Base-by-base conservation (phyloP, 768 basidiomycete species). In the Lyophyllum shimeji region DNA sequence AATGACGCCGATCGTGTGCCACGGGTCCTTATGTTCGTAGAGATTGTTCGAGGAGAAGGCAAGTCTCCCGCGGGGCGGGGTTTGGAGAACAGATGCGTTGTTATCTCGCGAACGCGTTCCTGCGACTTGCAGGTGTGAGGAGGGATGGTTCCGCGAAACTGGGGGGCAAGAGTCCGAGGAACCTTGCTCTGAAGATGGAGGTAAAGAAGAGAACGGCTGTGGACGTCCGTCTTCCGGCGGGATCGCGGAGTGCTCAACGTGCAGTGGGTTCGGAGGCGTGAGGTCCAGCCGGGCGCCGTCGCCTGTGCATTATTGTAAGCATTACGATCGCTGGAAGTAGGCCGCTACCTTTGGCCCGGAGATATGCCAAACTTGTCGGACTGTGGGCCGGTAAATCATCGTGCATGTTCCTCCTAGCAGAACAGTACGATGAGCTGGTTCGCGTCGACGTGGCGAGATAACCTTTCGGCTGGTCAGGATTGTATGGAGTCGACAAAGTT, bases 11-110 rank as follows among this genome's bases (percentile, higher is more conserved):
- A 79, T 70, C 5, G 74, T 70, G 29, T 63, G 67, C 79, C 79
- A 81, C 0, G 79, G 79, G 59, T 80, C 74, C 31, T 66, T 59
- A 50, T 76, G 72, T 33, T 76, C 71, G 52, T 75, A 80, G 2
- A 81, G 59, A 44, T 63, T 61, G 24, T 64, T 31, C 18, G 45
- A 51, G 23, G 55, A 13, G 31, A 56, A 59, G 23, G n/a, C n/a
- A 29, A 40, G 49, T 31, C 7, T 52, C 45, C 33, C 55, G 34
- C 33, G 37, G 18, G 50, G 50, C 48, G 56, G 43, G 1, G 7
- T 55, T 25, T 24, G 39, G 39, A 23, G 34, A 34, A 18, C 31
- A 20, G 27, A 13, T n/a, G 20, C 42, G 29, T 54, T 27, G 9
- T 59, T n/a, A 29, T 50, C 24, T 27, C 24, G 21, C 4, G 20